A percentile compares a stretch with the other conserved stretches of the same genome.
Conservation (phyloP, 2,329 filamentous ascomycete genomes). For the Neofusicoccum parvum region DNA sequence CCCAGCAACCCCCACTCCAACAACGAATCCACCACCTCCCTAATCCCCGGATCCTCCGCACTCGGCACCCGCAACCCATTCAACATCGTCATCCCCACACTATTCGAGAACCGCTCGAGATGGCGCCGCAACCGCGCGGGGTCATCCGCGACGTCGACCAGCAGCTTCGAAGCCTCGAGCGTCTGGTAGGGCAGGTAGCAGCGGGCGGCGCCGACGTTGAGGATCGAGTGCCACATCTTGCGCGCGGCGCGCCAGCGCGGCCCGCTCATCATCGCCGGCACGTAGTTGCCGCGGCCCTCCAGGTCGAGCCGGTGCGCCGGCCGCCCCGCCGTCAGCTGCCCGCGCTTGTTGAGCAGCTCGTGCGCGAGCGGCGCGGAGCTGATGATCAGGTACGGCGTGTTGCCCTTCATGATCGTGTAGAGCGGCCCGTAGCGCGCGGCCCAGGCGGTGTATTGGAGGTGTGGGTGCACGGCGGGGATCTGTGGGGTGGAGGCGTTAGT, state of each 20-base stretch:
- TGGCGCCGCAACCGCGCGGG: background rate
- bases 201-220: slow-evolving; percentile 16
- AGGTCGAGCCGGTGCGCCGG: background rate
- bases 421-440: slow-evolving; percentile 55
- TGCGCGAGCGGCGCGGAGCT: background rate
- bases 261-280: background rate
- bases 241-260: slow-evolving; percentile 8
- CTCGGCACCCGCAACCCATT: background rate
- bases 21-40: background rate
- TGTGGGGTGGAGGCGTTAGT: background rate
- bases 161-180: slow-evolving; percentile 16
- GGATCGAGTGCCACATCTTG: slow-evolving; percentile 18
- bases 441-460: slow-evolving; percentile 56
- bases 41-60: background rate
- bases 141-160: background rate
- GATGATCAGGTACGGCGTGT: background rate
- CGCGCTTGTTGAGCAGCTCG: slow-evolving; percentile 11
- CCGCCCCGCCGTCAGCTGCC: background rate
- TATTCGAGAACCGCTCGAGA: background rate
- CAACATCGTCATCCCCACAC: slow-evolving; percentile 10
- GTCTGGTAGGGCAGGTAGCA: slow-evolving; percentile 22
- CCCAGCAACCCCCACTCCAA: background rate
- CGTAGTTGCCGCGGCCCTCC: background rate
- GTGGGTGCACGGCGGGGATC: slow-evolving; percentile 23
- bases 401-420: slow-evolving; percentile 55